Conservation (phyloP, 2,329 filamentous ascomycete genomes). For the Diplocarpon mali region DNA sequence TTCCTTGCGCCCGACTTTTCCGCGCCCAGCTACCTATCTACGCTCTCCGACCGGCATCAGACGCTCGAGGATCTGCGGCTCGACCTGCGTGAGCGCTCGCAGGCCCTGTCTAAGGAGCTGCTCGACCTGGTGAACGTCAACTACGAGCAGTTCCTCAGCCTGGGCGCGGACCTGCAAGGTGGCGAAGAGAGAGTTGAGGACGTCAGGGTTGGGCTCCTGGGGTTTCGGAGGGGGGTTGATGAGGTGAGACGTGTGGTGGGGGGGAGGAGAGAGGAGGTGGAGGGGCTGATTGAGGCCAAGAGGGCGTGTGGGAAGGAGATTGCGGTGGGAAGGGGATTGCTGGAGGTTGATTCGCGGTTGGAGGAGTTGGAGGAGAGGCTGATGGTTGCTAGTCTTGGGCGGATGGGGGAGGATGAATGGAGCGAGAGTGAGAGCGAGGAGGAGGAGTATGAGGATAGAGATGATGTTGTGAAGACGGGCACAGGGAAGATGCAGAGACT, state of each 20-base stretch:
- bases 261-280: conserved; percentile 52
- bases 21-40: conserved; percentile 71
- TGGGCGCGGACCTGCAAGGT: conserved; percentile 71
- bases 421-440: conserved; percentile 32
- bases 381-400: conserved; percentile 35
- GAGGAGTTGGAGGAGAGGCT: conserved; percentile 52
- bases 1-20: conserved; percentile 73
- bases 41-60: conserved; percentile 78
- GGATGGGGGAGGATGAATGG: conserved; percentile 24
- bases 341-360: conserved; percentile 56
- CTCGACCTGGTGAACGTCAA: conserved; percentile 92
- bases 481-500: conserved; percentile 38
- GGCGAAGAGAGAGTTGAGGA: conserved; percentile 90
- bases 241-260: conserved; percentile 58
- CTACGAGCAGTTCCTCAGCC: conserved; percentile 78
- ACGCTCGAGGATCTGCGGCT: conserved; percentile 86
- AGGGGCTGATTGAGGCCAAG: conserved; percentile 53
- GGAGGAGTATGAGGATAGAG: conserved; percentile 27
- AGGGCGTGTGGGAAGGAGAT: conserved; percentile 51
- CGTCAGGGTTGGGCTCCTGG: conserved; percentile 74
- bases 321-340: conserved; percentile 46
- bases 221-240: conserved; percentile 73
- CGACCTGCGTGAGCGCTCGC: conserved; percentile 72
- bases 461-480: conserved; percentile 25
- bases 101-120: conserved; percentile 72